phyloP scores from a whole-genome alignment of 805 yeast species.

The Kodamaea kaohsiungensis region DNA sequence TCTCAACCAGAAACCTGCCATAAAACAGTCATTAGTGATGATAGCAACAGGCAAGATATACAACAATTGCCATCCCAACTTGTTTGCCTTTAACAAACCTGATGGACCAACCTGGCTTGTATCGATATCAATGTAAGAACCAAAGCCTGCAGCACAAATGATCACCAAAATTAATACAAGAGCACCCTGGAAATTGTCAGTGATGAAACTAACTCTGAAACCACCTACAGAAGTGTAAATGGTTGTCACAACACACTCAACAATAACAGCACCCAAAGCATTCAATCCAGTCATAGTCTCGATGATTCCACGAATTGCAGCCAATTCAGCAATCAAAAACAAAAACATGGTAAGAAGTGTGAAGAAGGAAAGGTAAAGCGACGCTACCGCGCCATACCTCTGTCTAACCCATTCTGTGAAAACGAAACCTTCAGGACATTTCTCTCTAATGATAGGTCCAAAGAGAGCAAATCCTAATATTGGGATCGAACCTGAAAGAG shows the following conservation, averaged over 20 bases:
- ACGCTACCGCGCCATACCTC: conserved; percentile 72
- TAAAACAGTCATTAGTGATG: conserved; percentile 84
- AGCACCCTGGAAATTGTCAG: conserved; percentile 83
- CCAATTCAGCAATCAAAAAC: conserved; percentile 83
- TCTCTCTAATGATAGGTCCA: conserved; percentile 77
- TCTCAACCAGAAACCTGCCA: conserved; percentile 92
- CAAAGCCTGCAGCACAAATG: conserved; percentile 78
- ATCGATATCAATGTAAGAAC: conserved; percentile 68
- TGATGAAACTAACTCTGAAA: conserved; percentile 80
- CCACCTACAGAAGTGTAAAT: conserved; percentile 89
- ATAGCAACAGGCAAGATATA: conserved; percentile 86
- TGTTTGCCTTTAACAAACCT: conserved; percentile 63
- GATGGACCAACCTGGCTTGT: conserved; percentile 61
- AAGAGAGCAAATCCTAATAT: conserved; percentile 77
- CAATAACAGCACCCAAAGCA: conserved; percentile 78
- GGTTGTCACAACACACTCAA: conserved; percentile 84
- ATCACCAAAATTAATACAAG: conserved; percentile 67
- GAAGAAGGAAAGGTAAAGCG: conserved; percentile 74
- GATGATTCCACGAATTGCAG: conserved; percentile 77
- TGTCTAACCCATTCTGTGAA: conserved; percentile 92
- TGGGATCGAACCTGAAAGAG: conserved; percentile 79
- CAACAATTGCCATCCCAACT: conserved; percentile 85
- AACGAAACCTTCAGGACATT: conserved; percentile 88
- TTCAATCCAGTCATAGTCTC: conserved; percentile 75
- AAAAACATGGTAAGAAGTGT: conserved; percentile 83